Evolutionary conservation across 345 rosid species (phyloP), one percentile per base, ranked within the genome.

Genomic region (Crucihimalaya himalaica): DNA sequence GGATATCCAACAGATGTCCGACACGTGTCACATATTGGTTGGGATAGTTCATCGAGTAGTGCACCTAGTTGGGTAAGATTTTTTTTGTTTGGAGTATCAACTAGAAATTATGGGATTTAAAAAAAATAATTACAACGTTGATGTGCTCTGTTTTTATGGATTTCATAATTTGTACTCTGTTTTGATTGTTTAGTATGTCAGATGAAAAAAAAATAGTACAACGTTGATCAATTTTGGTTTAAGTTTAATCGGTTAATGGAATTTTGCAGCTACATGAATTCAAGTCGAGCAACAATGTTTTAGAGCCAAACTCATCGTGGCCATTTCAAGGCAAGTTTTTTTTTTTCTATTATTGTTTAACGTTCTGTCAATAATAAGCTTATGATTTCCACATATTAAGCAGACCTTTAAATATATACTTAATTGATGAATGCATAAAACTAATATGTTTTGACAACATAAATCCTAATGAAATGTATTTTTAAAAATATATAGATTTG

Each of bases 1-100:
- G 97, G 98, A 83, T 84, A 83, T 62, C 98, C 98, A 2, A 93
- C 97, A 18, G 96, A 93, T 84, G 97, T 93, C 16, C 89, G 88
- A 78, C 98, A 93, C 59, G 94, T 91, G 79, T 91, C 98, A 13
- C 97, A 94, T 63, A 87, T 94, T n/a, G 97, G 98, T 3, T 89
- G 89, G 96, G 97, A 94, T 54, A 88, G 91, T 47, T 74, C 82
- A 72, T 82, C 97, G 25, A 88, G 86, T 35, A 73, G 67, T 82
- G 85, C 90, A 39, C 98, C 98, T 29, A 87, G 85, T 79, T 94
- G 98, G 98, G 98, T 91, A 84, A 72, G 90, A 68, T 76, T 72
- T 18, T 14, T 14, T 16, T 4, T 40, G 56, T 45, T n/a, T n/a
- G n/a, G 21, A 52, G 37, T 25, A 64, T 19, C 72, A 34, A 29